Conservation (phyloP, 805 yeast species). For the Phaffomyces opuntiae region DNA sequence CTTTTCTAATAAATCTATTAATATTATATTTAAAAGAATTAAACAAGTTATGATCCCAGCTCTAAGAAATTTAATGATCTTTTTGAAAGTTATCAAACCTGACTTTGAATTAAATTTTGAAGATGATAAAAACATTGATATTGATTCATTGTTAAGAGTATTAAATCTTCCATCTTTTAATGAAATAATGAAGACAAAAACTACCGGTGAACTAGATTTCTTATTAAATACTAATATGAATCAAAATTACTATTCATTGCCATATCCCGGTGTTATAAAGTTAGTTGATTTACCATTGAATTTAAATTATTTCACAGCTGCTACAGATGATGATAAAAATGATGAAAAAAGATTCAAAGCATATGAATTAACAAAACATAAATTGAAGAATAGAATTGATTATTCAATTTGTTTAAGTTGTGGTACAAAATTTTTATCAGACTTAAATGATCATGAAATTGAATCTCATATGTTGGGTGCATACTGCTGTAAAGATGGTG, state of each 20-base stretch:
- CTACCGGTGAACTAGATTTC: not conserved
- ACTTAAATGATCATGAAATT: constrained; percentile 24
- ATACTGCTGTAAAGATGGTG: constrained; percentile 19
- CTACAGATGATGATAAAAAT: constrained; percentile 10
- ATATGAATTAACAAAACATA: not conserved
- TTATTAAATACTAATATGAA: too few species aligned
- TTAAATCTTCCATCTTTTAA: constrained; percentile 7
- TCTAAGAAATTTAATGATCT: constrained; percentile 15
- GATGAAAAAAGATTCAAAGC: not conserved
- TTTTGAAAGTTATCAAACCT: constrained; percentile 16
- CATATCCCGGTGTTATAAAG: constrained; percentile 47
- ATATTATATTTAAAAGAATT: not conserved
- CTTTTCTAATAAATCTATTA: not conserved
- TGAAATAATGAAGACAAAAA: not conserved
- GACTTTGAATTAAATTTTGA: constrained; percentile 5
- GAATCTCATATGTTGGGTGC: constrained; percentile 23
- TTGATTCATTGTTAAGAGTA: constrained; percentile 9
- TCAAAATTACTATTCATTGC: constrained; percentile 1
- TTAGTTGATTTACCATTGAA: constrained; percentile 46
- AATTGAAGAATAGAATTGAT: constrained; percentile 28
- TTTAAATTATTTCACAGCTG: constrained; percentile 31
- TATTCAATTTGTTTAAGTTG: constrained; percentile 39
- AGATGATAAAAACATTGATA: constrained; percentile 3
- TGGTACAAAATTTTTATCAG: constrained; percentile 33
- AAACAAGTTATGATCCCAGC: constrained; percentile 12